Evolutionary conservation across 2,329 filamentous ascomycete species (phyloP).

Genomic region (Hypoxylon sp.): DNA sequence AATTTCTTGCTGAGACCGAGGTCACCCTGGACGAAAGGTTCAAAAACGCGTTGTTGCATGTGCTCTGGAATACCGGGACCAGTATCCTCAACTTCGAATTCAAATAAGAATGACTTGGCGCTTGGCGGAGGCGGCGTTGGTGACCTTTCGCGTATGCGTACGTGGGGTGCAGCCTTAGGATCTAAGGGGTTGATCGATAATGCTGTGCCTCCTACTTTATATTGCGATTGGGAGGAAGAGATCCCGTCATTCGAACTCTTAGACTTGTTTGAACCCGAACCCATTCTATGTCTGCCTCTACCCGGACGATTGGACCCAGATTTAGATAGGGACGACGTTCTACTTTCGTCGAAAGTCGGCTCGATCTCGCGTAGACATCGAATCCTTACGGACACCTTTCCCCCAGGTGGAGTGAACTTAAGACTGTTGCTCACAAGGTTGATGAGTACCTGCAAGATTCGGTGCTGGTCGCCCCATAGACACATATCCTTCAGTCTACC

Average conservation of each 20-base stretch:
- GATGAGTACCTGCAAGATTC: conserved; percentile 93
- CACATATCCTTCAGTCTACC: conserved; percentile 86
- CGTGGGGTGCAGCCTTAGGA: conserved; percentile 64
- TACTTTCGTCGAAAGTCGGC: conserved; percentile 60
- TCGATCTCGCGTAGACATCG: conserved; percentile 77
- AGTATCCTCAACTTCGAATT: conserved; percentile 90
- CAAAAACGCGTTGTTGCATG: conserved; percentile 87
- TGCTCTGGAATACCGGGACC: conserved; percentile 86
- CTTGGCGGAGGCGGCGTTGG: conserved; percentile 72
- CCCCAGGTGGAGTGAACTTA: conserved; percentile 87
- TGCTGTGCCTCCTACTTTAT: conserved; percentile 66
- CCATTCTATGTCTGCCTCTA: conserved; percentile 61
- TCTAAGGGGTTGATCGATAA: conserved; percentile 75
- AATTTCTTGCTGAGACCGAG: conserved; percentile 90
- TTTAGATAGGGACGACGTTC: conserved; percentile 68
- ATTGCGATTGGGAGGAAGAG: conserved; percentile 50
- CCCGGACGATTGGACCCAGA: conserved; percentile 60
- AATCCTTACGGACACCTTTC: conserved; percentile 82
- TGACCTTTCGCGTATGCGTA: conserved; percentile 68
- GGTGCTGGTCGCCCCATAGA: conserved; percentile 91
- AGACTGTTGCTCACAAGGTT: conserved; percentile 92
- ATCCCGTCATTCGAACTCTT: conserved; percentile 61
- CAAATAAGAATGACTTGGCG: conserved; percentile 79
- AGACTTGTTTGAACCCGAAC: conserved; percentile 66
- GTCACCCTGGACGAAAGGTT: conserved; percentile 96